phyloP scores from a whole-genome alignment of 805 yeast genomes.

The Candida saitoana region DNA sequence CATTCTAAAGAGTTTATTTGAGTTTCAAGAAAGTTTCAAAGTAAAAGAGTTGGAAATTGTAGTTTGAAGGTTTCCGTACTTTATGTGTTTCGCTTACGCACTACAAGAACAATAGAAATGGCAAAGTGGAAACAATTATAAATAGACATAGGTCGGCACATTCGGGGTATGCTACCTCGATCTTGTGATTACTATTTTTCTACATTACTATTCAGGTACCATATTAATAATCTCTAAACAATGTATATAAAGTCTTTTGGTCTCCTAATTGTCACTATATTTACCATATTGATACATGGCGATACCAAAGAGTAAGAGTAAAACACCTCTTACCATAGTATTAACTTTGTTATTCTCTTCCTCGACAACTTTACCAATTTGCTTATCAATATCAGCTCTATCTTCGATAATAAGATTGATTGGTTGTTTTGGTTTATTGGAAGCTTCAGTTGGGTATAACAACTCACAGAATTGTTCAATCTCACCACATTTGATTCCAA shows the following conservation, averaged over 20 bases:
- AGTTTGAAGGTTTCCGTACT: too few species aligned
- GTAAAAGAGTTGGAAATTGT: too few species aligned
- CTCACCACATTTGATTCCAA: constrained; percentile 83
- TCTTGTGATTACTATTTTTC: too few species aligned
- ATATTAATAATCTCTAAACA: background rate
- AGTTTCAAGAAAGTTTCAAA: too few species aligned
- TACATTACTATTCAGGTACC: too few species aligned
- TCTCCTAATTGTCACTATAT: background rate
- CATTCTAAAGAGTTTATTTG: too few species aligned
- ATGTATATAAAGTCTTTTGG: background rate
- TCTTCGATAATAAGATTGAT: constrained; percentile 31
- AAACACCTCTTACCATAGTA: constrained; percentile 2
- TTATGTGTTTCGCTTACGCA: too few species aligned
- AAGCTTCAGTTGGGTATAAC: constrained; percentile 54
- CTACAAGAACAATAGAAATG: too few species aligned
- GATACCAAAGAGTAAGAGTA: constrained; percentile 2
- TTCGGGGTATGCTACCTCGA: too few species aligned
- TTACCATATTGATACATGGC: background rate
- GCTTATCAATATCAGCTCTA: constrained; percentile 31
- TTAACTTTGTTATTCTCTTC: constrained; percentile 18
- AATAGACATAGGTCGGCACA: too few species aligned
- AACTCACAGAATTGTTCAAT: constrained; percentile 84
- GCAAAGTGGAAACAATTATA: too few species aligned
- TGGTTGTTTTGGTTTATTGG: constrained; percentile 30
- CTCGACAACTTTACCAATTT: constrained; percentile 17